Percentiles rank a stretch among this genome's conserved stretches.
Conservation (phyloP, 1,139 yeast genomes). For the Taphrina communis region DNA sequence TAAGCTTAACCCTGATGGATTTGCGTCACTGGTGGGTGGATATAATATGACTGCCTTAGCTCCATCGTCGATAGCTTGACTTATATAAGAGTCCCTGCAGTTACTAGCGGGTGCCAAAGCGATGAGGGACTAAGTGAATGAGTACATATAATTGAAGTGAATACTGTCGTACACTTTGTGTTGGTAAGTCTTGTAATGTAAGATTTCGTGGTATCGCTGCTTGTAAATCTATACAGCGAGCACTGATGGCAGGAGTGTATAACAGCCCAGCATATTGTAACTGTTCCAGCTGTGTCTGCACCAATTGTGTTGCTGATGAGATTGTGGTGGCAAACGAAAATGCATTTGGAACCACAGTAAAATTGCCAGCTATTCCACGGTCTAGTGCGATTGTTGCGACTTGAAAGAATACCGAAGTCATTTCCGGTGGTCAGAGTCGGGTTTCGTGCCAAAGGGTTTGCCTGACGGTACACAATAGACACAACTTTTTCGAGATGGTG, state of each 20-base stretch:
- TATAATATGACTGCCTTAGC: constrained; percentile 30
- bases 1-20: background rate
- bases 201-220: constrained; percentile 20
- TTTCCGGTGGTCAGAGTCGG: background rate
- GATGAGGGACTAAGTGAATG: constrained; percentile 3
- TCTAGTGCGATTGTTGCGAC: constrained; percentile 8
- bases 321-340: constrained; percentile 18
- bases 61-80: constrained; percentile 29
- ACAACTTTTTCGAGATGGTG: too few species aligned
- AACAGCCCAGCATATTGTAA: constrained; percentile 31
- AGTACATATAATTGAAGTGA: too few species aligned
- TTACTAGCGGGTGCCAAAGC: constrained; percentile 33
- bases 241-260: constrained; percentile 28
- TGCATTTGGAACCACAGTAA: background rate
- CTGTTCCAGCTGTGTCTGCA: constrained; percentile 5
- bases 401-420: constrained; percentile 1
- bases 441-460: too few species aligned
- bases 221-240: constrained; percentile 8
- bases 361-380: background rate
- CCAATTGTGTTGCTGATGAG: constrained; percentile 21
- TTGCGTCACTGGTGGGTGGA: constrained; percentile 22
- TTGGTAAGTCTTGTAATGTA: constrained; percentile 6
- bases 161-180: constrained; percentile 2
- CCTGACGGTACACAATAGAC: too few species aligned
- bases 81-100: constrained; percentile 23